Evolutionary conservation across 495 filamentous ascomycete genomes (phyloP), one percentile per base, ranked within the genome.

Genomic region (Evansstolkia leycettana): DNA sequence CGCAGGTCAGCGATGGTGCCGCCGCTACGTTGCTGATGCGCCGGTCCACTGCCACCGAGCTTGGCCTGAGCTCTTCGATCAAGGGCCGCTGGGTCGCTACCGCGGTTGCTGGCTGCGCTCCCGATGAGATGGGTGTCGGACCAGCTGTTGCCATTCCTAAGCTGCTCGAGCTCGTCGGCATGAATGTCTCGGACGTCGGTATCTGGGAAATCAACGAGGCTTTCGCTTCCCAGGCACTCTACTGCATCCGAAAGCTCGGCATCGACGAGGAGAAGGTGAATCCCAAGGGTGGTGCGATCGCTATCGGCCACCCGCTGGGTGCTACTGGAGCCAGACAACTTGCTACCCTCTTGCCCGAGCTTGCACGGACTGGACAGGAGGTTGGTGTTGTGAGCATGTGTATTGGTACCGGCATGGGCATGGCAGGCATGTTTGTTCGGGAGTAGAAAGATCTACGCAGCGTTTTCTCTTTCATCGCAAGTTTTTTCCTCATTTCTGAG

Each of bases 191-290:
- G 7, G 84, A 95, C 32, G 78, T 95, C 0, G 72, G 79, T 5
- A 62, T 89, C n/a, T 94, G 86, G 86, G 88, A 95, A 69, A 78
- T 95, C 54, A 95, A 94, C 57, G 88, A 94, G 69, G 87, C 88
- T 13, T 95, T 94, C 60, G 88, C 88, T 3, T 82, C 78, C 36
- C 88, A 95, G 62, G 78, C 83, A 9, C 52, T 94, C 7, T 83
- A 92, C 62, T 89, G 80, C 49, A 53, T 84, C 23, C 61, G 83
- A 44, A 71, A 78, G 57, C 61, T 94, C 12, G 84, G 84, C 7
- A 72, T 76, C 63, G 69, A 69, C 43, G 57, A 71, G 43, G 71
- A 69, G 2, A 71, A 67, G 64, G 78, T 95, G 1, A 95, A 95
- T 60, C 86, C 86, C 8, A 86, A 90, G 39, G 88, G 88, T 40